A percentile compares a stretch with the other conserved stretches of the same genome.
These are phyloP conservation scores for Stenogyne calaminthoides DNA, from an alignment of 305 asterid species.

Conservation along the genomic window DNA sequence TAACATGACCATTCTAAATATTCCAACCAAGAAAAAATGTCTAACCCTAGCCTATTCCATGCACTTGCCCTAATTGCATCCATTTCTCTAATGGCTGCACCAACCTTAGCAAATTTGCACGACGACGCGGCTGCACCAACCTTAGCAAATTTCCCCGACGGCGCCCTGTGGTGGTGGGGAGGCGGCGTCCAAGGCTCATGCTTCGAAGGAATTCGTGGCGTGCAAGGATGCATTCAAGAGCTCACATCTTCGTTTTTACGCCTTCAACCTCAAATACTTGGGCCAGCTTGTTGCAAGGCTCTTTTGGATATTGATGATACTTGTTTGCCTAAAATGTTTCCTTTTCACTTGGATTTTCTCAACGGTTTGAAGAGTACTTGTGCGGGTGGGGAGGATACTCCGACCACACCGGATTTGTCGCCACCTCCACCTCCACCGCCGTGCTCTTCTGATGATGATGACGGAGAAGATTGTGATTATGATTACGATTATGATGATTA, in stretches of 20 bases:
- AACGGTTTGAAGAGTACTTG: slow-evolving; percentile 12
- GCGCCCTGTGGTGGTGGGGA: not conserved
- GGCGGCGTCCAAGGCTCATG: slow-evolving; percentile 1
- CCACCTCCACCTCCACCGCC: not conserved
- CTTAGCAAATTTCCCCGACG: not conserved
- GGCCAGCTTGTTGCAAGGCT: slow-evolving; percentile 42
- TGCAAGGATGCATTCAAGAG: slow-evolving; percentile 41
- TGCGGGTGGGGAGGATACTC: not conserved
- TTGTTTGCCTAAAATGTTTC: slow-evolving; percentile 46
- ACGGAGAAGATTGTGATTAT: not conserved
- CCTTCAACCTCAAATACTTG: slow-evolving; percentile 33
- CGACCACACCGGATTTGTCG: not conserved
- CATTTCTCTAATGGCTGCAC: not conserved
- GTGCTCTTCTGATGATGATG: not conserved
- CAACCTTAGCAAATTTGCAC: not conserved
- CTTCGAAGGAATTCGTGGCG: not conserved
- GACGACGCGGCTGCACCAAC: not conserved
- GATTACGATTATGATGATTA: not conserved
- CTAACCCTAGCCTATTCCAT: not conserved
- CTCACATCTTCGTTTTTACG: slow-evolving; percentile 30
- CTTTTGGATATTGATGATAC: slow-evolving; percentile 30
- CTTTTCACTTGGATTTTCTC: slow-evolving; percentile 30
- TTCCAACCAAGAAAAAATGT: slow-evolving; percentile 10
- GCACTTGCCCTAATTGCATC: slow-evolving; percentile 10
- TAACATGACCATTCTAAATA: not conserved